These are phyloP conservation scores for Collybia sordida DNA, from an alignment of 768 basidiomycete genomes.

Conservation along the genomic window DNA sequence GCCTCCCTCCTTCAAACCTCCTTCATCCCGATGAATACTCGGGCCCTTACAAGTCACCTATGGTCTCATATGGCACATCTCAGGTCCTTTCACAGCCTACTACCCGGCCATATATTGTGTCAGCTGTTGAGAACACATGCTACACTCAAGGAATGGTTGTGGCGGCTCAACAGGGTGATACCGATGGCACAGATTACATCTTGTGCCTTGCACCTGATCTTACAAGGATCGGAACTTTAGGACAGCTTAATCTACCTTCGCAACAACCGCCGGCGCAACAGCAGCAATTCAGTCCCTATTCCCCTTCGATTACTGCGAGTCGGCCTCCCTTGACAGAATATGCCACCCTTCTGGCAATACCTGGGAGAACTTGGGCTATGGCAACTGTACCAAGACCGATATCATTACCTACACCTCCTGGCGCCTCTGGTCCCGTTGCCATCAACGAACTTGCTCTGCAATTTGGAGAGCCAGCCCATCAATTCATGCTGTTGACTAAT, in stretches of 20 bases:
- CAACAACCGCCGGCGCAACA: constrained; percentile 33
- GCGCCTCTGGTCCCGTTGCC: constrained; percentile 49
- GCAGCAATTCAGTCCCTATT: constrained; percentile 29
- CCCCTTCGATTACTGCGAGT: constrained; percentile 29
- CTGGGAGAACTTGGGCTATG: constrained; percentile 85
- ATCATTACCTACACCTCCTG: constrained; percentile 28
- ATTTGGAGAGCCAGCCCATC: constrained; percentile 68
- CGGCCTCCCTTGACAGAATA: constrained; percentile 75
- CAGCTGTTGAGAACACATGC: constrained; percentile 59
- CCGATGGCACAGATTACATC: constrained; percentile 71
- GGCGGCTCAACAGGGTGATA: constrained; percentile 73
- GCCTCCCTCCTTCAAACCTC: constrained; percentile 73
- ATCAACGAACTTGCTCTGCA: constrained; percentile 84
- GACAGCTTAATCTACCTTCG: constrained; percentile 55
- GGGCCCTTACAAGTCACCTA: constrained; percentile 45
- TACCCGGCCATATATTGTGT: constrained; percentile 58
- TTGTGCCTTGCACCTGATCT: constrained; percentile 77
- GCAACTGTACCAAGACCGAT: constrained; percentile 46
- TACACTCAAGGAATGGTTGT: constrained; percentile 68
- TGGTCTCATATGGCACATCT: constrained; percentile 47
- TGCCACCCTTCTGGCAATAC: constrained; percentile 73
- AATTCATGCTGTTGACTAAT: constrained; percentile 89
- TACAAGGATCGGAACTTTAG: constrained; percentile 67
- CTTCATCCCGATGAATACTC: constrained; percentile 75
- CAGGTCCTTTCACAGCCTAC: constrained; percentile 44